Evolutionary conservation across 2,329 filamentous ascomycete species (phyloP).

Genomic region (Colletotrichum echinochloae): DNA sequence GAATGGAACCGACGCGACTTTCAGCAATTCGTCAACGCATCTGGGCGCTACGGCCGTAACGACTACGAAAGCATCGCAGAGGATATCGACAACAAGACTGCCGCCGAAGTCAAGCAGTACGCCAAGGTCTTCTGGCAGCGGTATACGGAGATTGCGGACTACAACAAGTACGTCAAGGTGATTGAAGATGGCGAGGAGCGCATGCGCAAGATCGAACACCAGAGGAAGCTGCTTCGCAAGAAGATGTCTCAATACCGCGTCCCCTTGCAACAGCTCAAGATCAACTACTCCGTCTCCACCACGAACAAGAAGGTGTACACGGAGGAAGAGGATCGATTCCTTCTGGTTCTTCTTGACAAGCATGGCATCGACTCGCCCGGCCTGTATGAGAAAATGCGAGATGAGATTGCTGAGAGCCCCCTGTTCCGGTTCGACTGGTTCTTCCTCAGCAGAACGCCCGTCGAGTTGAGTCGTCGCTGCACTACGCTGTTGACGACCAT

Average conservation of each 20-base stretch:
- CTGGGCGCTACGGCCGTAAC: conserved; percentile 88
- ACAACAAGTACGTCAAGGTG: conserved; percentile 86
- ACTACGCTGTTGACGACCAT: conserved; percentile 95
- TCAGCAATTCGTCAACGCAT: conserved; percentile 97
- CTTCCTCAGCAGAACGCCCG: conserved; percentile 92
- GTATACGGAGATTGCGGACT: conserved; percentile 90
- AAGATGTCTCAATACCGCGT: conserved; percentile 98
- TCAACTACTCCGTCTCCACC: conserved; percentile 98
- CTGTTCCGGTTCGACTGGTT: conserved; percentile 99
- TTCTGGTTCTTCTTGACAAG: conserved; percentile 92
- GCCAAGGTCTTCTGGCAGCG: conserved; percentile 97
- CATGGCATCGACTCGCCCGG: conserved; percentile 92
- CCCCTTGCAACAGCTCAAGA: conserved; percentile 95
- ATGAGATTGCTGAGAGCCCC: conserved; percentile 94
- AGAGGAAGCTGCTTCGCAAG: conserved; percentile 91
- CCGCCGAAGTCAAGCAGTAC: conserved; percentile 88
- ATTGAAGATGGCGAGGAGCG: conserved; percentile 96
- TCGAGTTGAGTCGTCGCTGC: conserved; percentile 92
- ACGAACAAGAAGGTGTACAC: conserved; percentile 99
- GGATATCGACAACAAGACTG: conserved; percentile 91
- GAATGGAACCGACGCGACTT: conserved; percentile 98
- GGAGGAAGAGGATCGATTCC: conserved; percentile 95
- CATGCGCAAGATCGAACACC: conserved; percentile 87
- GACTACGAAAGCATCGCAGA: conserved; percentile 88
- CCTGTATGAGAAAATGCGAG: conserved; percentile 94